phyloP scores from a whole-genome alignment of 768 basidiomycete genomes.

The Tulasnella sp. region DNA sequence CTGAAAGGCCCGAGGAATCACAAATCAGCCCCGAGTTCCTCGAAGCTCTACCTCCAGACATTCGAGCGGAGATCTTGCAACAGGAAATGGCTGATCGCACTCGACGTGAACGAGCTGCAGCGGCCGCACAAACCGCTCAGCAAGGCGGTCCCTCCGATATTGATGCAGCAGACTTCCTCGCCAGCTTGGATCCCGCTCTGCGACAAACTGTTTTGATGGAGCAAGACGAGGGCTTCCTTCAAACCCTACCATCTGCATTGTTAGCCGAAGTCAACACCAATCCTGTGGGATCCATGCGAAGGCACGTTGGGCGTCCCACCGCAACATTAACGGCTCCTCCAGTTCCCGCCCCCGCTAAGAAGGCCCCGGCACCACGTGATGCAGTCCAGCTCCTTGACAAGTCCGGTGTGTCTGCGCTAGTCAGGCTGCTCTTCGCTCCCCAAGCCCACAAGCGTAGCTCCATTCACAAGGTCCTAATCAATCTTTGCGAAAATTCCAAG shows the following conservation, averaged over 20 bases:
- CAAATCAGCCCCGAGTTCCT: constrained; percentile 93
- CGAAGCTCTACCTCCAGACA: constrained; percentile 89
- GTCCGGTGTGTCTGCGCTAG: constrained; percentile 72
- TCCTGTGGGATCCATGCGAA: neutral
- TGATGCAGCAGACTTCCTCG: constrained; percentile 84
- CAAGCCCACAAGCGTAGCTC: constrained; percentile 77
- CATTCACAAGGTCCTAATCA: constrained; percentile 81
- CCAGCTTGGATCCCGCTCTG: constrained; percentile 77
- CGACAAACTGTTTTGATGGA: constrained; percentile 87
- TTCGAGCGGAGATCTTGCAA: constrained; percentile 93
- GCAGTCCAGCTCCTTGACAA: constrained; percentile 92
- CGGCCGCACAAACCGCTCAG: constrained; percentile 28
- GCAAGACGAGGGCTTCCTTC: constrained; percentile 74
- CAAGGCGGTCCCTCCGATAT: constrained; percentile 50
- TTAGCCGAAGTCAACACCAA: constrained; percentile 59
- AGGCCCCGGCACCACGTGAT: constrained; percentile 46
- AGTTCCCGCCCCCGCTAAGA: constrained; percentile 9
- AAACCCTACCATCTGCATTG: constrained; percentile 72
- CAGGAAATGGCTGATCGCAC: constrained; percentile 82
- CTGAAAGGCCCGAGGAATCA: constrained; percentile 58
- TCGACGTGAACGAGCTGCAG: constrained; percentile 33
- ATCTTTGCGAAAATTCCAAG: constrained; percentile 89
- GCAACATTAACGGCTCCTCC: constrained; percentile 1
- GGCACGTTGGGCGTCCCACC: neutral
- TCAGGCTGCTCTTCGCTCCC: constrained; percentile 93